Percentiles rank a stretch among this genome's conserved stretches.
phyloP scores from a whole-genome alignment of 1,284 basidiomycete species.

The Trametes polyzona region DNA sequence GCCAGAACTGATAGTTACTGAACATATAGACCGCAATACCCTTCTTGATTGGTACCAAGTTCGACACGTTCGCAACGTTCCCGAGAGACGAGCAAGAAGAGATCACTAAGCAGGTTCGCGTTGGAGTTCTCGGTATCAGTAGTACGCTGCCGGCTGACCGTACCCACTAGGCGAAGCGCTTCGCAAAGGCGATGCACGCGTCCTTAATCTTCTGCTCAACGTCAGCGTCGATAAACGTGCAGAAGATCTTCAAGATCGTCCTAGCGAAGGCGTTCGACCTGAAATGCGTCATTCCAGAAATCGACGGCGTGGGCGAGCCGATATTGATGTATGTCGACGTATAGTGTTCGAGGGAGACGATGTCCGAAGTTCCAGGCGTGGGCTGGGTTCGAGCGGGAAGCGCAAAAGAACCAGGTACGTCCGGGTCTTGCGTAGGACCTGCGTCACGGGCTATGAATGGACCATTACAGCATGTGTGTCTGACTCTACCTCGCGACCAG shows the following conservation, averaged over 20 bases:
- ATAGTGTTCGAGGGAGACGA: slow-evolving; percentile 38
- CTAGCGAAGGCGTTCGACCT: slow-evolving; percentile 88
- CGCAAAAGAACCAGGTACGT: slow-evolving; percentile 25
- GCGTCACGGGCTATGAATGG: slow-evolving; percentile 9
- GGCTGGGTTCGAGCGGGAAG: slow-evolving; percentile 22
- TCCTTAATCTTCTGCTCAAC: slow-evolving; percentile 98
- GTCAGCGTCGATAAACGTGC: slow-evolving; percentile 97
- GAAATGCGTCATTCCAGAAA: slow-evolving; percentile 96
- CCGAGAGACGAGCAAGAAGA: slow-evolving; percentile 98
- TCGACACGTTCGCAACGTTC: slow-evolving; percentile 95
- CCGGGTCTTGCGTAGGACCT: background rate
- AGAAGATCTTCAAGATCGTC: slow-evolving; percentile 99
- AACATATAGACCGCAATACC: slow-evolving; percentile 93
- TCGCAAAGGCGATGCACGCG: slow-evolving; percentile 98
- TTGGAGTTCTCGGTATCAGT: slow-evolving; percentile 6
- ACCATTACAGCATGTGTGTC: background rate
- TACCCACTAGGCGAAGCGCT: slow-evolving; percentile 79
- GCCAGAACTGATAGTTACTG: too few relatives aligned
- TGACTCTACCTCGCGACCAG: slow-evolving; percentile 9
- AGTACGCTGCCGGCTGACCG: slow-evolving; percentile 8
- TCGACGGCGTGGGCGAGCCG: slow-evolving; percentile 92
- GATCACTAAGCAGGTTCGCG: slow-evolving; percentile 89
- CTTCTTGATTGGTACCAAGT: slow-evolving; percentile 97
- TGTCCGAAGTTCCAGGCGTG: slow-evolving; percentile 18
- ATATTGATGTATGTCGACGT: slow-evolving; percentile 92